Base-by-base conservation (phyloP, 768 basidiomycete genomes). In the Psilocybe tampanensis region DNA sequence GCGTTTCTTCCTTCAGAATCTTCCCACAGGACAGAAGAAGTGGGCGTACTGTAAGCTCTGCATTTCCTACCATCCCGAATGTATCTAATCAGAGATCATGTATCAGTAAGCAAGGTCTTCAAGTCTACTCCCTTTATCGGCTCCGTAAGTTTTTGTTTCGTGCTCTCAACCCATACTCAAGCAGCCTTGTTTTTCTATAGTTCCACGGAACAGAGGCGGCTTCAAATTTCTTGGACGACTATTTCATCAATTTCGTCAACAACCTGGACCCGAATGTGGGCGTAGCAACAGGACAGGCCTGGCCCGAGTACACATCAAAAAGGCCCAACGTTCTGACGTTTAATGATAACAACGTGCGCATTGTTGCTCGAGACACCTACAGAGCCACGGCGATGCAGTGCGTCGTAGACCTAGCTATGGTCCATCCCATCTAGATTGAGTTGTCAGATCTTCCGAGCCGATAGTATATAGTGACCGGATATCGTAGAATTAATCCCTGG, bases 201-300 rank as follows among this genome's bases (percentile, higher is more conserved):
- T 67, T 72, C 49, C 82, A 83, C 55, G 62, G 60, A 9, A 68
- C 74, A 0, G 80, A 83, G 56, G 48, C 70, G 8, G 71, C 74
- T 22, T 60, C 75, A 17, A 78, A 74, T 52, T 66, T 64, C 2
- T 70, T 81, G 66, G 66, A 76, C n/a, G 74, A 79, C 62, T 75
- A 76, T 57, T 67, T 82, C 43, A 72, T 82, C 56, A 70, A 74
- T 52, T 83, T 83, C 54, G 74, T 68, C 18, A 67, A 60, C 39
- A 69, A 65, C 5, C 74, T 78, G 41, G 63, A 83, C 63, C 82
- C 76, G 0, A 85, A 84, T 59, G 73, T 67, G 11, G 52, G 57
- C 74, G n/a, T 2, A 8, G 6, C 49, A 47, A 47, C 55, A 29
- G 29, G 29, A 29, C 9, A 5, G 5, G 29, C 29, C 9, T 29